Evolutionary conservation across 495 filamentous ascomycete species (phyloP), one percentile per base, ranked within the genome.

Genomic region (Tuber aestivum): DNA sequence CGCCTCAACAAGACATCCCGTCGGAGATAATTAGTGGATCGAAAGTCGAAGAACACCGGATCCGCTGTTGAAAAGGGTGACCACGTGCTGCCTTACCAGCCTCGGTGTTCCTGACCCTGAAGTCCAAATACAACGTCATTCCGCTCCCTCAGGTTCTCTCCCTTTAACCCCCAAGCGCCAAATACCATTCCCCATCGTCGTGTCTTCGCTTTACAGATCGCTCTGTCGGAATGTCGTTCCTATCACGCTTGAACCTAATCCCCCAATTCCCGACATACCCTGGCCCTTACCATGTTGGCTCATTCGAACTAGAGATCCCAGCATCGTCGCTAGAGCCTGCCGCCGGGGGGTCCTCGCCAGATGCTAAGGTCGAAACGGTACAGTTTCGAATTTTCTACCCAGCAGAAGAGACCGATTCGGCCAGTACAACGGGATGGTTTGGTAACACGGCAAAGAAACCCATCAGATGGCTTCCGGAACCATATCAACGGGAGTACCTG

Each of bases 341-440:
- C 41, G 85, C 73, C 41, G 70, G 37, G 41, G 12, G 72, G 18
- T 80, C 84, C 12, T 79, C 86, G 2, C 89, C 90, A 7, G 85
- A 88, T 5, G 82, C 85, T 40, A 82, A 84, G 16, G 85, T 92
- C 42, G 83, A 88, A 21, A 95, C 92, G 9, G 84, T 94, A 61
- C 89, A 89, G 70, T 94, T 92, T 84, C 87, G 92, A 37, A 86
- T 93, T 45, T 95, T 91, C 85, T 94, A 95, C 81, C 92, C 92
- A 5, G 89, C 89, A 85, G 23, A 80, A 82, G 65, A 84, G 84
- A 70, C 81, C 81, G 41, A 86, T n/a, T 44, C 70, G 18, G 37
- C 72, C 5, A 32, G 35, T 4, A 69, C 41, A 56, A 42, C 56
- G 20, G 61, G 78, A n/a, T 81, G 79, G 80, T 72, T 73, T 69